These are phyloP conservation scores for Tuber calosporum DNA, from an alignment of 495 filamentous ascomycete genomes.

Conservation along the genomic window DNA sequence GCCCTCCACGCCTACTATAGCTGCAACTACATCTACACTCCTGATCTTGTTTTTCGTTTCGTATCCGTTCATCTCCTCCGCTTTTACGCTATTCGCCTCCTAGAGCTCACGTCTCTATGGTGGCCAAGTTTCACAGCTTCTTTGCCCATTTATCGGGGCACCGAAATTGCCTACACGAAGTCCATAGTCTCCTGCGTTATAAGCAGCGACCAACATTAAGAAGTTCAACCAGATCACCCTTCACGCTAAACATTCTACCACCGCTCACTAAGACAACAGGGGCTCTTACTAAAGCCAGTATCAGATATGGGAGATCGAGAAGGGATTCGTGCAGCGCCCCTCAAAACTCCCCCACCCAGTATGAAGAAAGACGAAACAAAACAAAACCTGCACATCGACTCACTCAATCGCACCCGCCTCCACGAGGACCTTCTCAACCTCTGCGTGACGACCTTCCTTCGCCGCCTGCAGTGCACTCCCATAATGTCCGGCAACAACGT, in stretches of 20 bases:
- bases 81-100: background rate
- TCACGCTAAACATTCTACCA: background rate
- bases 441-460: background rate
- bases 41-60: background rate
- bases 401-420: background rate
- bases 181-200: background rate
- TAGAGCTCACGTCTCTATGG: background rate
- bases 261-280: background rate
- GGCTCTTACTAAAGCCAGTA: background rate
- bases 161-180: background rate
- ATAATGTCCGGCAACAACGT: slow-evolving; percentile 1
- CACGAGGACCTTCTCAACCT: background rate
- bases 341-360: background rate
- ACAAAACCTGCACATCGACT: background rate
- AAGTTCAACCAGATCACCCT: background rate
- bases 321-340: background rate
- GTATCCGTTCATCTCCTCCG: background rate
- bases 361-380: background rate
- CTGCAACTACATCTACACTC: background rate
- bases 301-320: background rate
- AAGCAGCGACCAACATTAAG: background rate
- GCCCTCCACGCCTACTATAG: background rate
- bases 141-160: background rate
- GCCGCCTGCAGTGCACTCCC: slow-evolving; percentile 7
- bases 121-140: background rate